A percentile compares a stretch with the other conserved stretches of the same genome.
These are phyloP conservation scores for Penicillium ochrochloron DNA, from an alignment of 495 filamentous ascomycete species.

Conservation along the genomic window DNA sequence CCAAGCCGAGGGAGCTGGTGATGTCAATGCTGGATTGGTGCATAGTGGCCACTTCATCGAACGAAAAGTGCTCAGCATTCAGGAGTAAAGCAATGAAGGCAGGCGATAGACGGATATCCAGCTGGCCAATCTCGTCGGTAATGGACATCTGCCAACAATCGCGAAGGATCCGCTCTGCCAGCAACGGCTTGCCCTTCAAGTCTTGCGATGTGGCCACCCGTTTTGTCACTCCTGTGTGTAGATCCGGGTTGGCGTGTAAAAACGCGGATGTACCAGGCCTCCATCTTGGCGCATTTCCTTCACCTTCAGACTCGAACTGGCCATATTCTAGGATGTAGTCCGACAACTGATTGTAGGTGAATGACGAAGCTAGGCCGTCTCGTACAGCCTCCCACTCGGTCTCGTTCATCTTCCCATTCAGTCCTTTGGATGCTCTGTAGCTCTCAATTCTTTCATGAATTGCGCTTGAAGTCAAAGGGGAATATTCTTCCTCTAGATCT, in stretches of 20 bases:
- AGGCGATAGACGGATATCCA: slow-evolving; percentile 44
- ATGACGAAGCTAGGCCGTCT: slow-evolving; percentile 35
- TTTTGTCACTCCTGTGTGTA: slow-evolving; percentile 11
- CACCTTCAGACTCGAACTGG: background rate
- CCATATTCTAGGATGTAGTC: slow-evolving; percentile 31
- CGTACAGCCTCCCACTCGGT: slow-evolving; percentile 37
- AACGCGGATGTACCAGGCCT: slow-evolving; percentile 38
- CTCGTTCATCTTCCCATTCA: slow-evolving; percentile 29
- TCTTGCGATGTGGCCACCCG: slow-evolving; percentile 19
- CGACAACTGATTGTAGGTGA: slow-evolving; percentile 41
- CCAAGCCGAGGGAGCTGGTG: slow-evolving; percentile 36
- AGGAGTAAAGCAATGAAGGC: slow-evolving; percentile 34
- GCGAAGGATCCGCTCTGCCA: slow-evolving; percentile 47
- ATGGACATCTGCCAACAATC: slow-evolving; percentile 50
- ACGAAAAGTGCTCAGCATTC: slow-evolving; percentile 42
- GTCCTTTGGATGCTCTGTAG: slow-evolving; percentile 22
- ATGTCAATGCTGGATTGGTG: slow-evolving; percentile 50
- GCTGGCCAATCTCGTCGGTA: slow-evolving; percentile 43
- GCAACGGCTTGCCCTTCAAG: slow-evolving; percentile 36
- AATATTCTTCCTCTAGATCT: slow-evolving; percentile 33
- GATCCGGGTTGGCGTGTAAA: slow-evolving; percentile 18
- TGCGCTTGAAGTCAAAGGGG: slow-evolving; percentile 4
- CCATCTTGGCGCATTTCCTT: slow-evolving; percentile 24
- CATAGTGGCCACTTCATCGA: slow-evolving; percentile 48
- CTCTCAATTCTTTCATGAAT: slow-evolving; percentile 34